Base-by-base conservation (phyloP, 2,329 filamentous ascomycete genomes). In the Alternaria gaisen region DNA sequence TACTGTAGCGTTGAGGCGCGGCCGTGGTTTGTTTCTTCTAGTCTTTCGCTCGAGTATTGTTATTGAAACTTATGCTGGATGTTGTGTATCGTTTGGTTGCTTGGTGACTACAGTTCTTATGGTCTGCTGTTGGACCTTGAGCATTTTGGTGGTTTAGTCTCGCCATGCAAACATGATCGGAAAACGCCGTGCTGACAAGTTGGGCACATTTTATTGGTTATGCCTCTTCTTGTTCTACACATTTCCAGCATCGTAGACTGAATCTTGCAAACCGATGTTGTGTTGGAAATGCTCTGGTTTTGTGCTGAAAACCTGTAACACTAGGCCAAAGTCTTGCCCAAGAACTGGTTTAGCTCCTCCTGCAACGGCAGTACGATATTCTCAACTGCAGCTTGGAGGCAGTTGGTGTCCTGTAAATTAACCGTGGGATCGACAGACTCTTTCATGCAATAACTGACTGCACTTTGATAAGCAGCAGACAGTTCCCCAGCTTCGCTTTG, bases 311-410 rank as follows among this genome's bases (percentile, higher is more conserved):
- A 9, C 44, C 12, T 22, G 11, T 2, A 16, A 30, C 11, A 10
- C 20, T 50, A 77, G 5, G 62, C 47, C 4, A 56, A 56, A 18
- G 63, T 58, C 60, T 73, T 77, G 14, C 77, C 77, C 11, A 79
- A 55, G 44, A 79, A 79, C 42, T 78, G 77, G 38, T 66, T 63
- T 8, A 79, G 60, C 55, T 79, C 77, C 30, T 79, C 75, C 43
- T 79, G 76, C 38, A 79, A 53, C 4, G 77, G 76, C 43, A 78
- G 51, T 11, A 79, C 72, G 30, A 79, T 79, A 28, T 74, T 69
- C 56, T 78, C 76, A 0, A 78, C 75, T 2, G 77, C 76, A 30
- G 76, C 71, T 55, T 79, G 75, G 3, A 79, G 62, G 34, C 78
- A 79, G 2, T 74, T 72, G 2, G 71, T 40, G 51, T 78, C 74